phyloP scores from a whole-genome alignment of 2,329 filamentous ascomycete species.

The Monilinia fructicola region DNA sequence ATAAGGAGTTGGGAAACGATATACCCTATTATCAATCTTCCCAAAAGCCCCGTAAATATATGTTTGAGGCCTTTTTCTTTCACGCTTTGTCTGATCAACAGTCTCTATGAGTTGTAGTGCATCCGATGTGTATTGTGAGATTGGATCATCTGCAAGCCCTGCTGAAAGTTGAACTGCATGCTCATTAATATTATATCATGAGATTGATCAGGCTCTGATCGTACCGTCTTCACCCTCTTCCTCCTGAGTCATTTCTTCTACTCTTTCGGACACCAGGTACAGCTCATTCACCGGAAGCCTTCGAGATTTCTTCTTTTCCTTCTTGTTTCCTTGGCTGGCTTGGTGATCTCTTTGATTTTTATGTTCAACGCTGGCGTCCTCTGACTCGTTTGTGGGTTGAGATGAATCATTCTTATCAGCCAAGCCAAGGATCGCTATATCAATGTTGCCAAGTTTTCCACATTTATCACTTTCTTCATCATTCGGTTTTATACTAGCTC shows the following conservation, averaged over 20 bases:
- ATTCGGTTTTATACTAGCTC: neutral
- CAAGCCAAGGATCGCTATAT: slow-evolving; percentile 3
- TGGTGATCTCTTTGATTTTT: neutral
- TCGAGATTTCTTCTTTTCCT: slow-evolving; percentile 24
- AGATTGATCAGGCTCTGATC: neutral
- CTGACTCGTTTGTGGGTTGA: neutral
- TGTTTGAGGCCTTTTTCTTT: neutral
- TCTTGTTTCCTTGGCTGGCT: slow-evolving; percentile 6
- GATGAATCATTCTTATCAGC: neutral
- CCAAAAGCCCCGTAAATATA: slow-evolving; percentile 13
- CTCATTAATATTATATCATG: neutral
- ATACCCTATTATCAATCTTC: slow-evolving; percentile 26
- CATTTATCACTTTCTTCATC: neutral
- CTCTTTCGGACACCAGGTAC: slow-evolving; percentile 25
- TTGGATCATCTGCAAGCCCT: slow-evolving; percentile 34
- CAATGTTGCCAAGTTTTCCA: slow-evolving; percentile 8
- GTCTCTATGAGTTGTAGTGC: neutral
- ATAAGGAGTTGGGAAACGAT: slow-evolving; percentile 30
- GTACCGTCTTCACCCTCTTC: slow-evolving; percentile 12
- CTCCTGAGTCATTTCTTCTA: slow-evolving; percentile 21
- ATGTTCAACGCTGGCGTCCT: neutral
- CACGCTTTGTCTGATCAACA: neutral
- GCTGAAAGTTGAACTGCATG: slow-evolving; percentile 20
- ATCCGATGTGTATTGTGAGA: slow-evolving; percentile 28
- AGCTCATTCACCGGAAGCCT: slow-evolving; percentile 32